phyloP scores from a whole-genome alignment of 1,284 basidiomycete genomes.

The Irpex sp. region DNA sequence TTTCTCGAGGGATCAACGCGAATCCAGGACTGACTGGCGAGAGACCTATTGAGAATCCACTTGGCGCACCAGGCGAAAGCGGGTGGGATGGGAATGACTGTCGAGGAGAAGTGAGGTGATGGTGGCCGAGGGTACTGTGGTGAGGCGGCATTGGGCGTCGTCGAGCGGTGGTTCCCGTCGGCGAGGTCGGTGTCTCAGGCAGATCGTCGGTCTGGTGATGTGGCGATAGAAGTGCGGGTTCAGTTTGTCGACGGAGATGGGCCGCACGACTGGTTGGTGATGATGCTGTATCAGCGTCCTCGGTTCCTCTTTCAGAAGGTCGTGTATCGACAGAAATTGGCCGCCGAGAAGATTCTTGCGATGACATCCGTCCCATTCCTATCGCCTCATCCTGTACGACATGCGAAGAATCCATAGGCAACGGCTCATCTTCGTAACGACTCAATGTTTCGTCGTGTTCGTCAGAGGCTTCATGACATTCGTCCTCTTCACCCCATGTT shows the following conservation, averaged over 20 bases:
- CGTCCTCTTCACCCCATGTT: constrained; percentile 44
- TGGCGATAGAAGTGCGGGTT: constrained; percentile 17
- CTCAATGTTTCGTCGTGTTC: constrained; percentile 20
- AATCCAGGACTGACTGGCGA: constrained; percentile 75
- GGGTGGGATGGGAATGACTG: constrained; percentile 19
- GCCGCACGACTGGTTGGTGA: constrained; percentile 4
- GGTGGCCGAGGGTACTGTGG: constrained; percentile 5
- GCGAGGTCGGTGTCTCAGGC: constrained; percentile 12
- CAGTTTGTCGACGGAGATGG: constrained; percentile 19
- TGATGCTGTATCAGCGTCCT: constrained; percentile 5
- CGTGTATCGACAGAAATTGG: constrained; percentile 13
- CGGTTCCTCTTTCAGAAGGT: background rate
- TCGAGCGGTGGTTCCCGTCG: constrained; percentile 7
- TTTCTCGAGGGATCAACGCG: constrained; percentile 51
- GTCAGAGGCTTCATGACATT: constrained; percentile 19
- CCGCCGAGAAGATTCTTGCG: constrained; percentile 14
- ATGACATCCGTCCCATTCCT: constrained; percentile 11
- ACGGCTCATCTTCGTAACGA: constrained; percentile 26
- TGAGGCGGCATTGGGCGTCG: constrained; percentile 8
- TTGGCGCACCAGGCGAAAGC: constrained; percentile 26
- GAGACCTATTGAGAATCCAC: constrained; percentile 69
- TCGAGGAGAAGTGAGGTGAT: background rate
- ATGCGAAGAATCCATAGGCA: constrained; percentile 21
- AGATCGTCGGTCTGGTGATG: constrained; percentile 14
- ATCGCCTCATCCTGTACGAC: constrained; percentile 13